Evolutionary conservation across 2,329 filamentous ascomycete genomes (phyloP), one percentile per base, ranked within the genome.

Genomic region (Ophiostoma sp.): DNA sequence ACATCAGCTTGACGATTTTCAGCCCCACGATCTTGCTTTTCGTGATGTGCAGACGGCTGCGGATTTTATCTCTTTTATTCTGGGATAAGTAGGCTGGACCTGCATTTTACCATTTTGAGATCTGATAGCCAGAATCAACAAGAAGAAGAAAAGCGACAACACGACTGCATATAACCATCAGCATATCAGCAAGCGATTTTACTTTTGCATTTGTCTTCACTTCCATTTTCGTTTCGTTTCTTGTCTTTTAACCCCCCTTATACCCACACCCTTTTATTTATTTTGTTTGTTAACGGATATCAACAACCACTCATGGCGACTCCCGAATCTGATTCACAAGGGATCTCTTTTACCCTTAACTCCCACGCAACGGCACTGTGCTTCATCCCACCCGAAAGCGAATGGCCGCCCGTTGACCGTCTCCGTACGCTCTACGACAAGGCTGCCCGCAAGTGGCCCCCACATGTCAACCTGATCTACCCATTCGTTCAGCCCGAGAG

Each of bases 401-500:
- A 86, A 48, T 87, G 86, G 82, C 75, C 82, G 1, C 77, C 85
- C 3, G 79, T 90, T 70, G 84, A 91, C 76, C 81, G 82, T 17
- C 80, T 93, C 2, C 86, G 90, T 61, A 84, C 82, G n/a, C 81
- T 89, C 15, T 90, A 92, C 80, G 90, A 92, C 79, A 88, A 88
- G 74, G 84, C 86, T 0, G 87, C 86, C 76, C 82, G 82, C 33
- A 87, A 84, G 80, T 92, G 91, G 90, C 89, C 90, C 3, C 88
- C 90, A 15, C 90, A 92, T 76, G 78, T 92, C 77, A 92, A 92
- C 76, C 80, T 92, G 33, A 77, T 91, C 28, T 92, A 92, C 78
- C 91, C 90, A 0, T 92, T 92, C 78, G 88, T 91, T 7, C 78
- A 80, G 2, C 80, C 83, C 0, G 84, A 87, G 2, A 76, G 77